Percentiles rank a stretch among this genome's conserved stretches.
phyloP scores from a whole-genome alignment of 1,139 yeast species.

The Magnusiomyces suaveolens region DNA sequence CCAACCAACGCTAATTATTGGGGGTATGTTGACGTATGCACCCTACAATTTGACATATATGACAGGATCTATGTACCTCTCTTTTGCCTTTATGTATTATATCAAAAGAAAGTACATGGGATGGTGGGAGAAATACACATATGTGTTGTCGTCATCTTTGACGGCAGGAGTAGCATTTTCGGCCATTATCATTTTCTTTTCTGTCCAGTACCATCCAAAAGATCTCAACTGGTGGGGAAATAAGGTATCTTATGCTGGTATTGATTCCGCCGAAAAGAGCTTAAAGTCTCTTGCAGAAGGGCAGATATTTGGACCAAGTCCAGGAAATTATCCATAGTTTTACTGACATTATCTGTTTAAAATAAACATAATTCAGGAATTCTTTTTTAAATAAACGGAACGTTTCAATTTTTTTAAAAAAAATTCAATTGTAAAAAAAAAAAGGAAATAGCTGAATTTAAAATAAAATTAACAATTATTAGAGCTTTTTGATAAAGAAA shows the following conservation, averaged over 20 bases:
- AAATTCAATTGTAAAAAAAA: too few relatives aligned
- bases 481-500: too few relatives aligned
- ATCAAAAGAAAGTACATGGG: slow-evolving; percentile 27
- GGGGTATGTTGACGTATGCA: slow-evolving; percentile 36
- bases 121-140: slow-evolving; percentile 68
- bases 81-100: slow-evolving; percentile 35
- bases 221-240: slow-evolving; percentile 45
- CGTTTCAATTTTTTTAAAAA: too few relatives aligned
- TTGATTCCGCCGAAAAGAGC: slow-evolving; percentile 23
- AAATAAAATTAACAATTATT: too few relatives aligned
- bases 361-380: too few relatives aligned
- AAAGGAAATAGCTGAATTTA: too few relatives aligned
- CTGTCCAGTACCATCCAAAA: slow-evolving; percentile 37
- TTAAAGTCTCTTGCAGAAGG: too few relatives aligned
- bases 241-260: slow-evolving; percentile 27
- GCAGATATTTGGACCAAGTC: too few relatives aligned
- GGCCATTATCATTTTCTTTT: slow-evolving; percentile 42
- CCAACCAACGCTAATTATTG: slow-evolving; percentile 30
- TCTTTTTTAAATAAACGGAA: too few relatives aligned
- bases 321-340: too few relatives aligned
- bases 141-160: slow-evolving; percentile 35
- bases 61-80: slow-evolving; percentile 29
- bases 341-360: too few relatives aligned
- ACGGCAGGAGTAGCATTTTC: slow-evolving; percentile 37
- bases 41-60: slow-evolving; percentile 36